phyloP scores from a whole-genome alignment of 2,329 filamentous ascomycete genomes.

The Penicillium sp. region DNA sequence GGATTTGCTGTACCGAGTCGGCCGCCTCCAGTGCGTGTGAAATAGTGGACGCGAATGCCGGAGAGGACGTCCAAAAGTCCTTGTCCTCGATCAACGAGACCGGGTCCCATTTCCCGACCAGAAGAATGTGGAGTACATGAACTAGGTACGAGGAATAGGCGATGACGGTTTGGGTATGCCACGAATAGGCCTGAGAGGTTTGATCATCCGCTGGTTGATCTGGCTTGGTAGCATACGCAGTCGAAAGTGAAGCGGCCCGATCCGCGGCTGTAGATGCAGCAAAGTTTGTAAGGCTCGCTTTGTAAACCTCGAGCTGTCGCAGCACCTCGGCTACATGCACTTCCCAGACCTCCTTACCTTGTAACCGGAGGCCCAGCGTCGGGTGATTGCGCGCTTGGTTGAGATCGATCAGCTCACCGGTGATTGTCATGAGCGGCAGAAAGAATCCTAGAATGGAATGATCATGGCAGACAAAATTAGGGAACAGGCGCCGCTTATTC shows the following conservation, averaged over 20 bases:
- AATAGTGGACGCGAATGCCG: conserved; percentile 80
- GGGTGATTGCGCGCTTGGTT: conserved; percentile 87
- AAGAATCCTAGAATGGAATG: conserved; percentile 91
- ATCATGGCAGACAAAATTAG: conserved; percentile 76
- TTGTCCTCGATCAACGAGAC: conserved; percentile 90
- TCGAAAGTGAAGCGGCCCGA: conserved; percentile 35
- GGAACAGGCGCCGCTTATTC: conserved; percentile 59
- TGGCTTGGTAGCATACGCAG: conserved; percentile 54
- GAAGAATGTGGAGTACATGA: conserved; percentile 84
- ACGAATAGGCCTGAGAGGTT: conserved; percentile 33
- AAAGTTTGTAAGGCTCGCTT: conserved; percentile 60
- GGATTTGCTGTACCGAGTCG: conserved; percentile 78
- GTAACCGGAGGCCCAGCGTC: conserved; percentile 70
- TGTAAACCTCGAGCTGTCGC: conserved; percentile 74
- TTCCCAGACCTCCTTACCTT: conserved; percentile 72
- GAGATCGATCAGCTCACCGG: conserved; percentile 85
- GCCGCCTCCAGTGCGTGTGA: conserved; percentile 84
- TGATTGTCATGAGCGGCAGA: conserved; percentile 87
- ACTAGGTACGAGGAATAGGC: conserved; percentile 90
- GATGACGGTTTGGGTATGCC: conserved; percentile 76
- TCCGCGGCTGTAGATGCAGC: conserved; percentile 24
- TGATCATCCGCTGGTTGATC: conserved; percentile 47
- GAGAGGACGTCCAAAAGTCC: conserved; percentile 87
- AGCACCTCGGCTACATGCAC: conserved; percentile 73
- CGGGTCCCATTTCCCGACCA: conserved; percentile 94